These are phyloP conservation scores for Xanthoceras sorbifolium DNA, from an alignment of 345 rosid species.

Conservation along the genomic window DNA sequence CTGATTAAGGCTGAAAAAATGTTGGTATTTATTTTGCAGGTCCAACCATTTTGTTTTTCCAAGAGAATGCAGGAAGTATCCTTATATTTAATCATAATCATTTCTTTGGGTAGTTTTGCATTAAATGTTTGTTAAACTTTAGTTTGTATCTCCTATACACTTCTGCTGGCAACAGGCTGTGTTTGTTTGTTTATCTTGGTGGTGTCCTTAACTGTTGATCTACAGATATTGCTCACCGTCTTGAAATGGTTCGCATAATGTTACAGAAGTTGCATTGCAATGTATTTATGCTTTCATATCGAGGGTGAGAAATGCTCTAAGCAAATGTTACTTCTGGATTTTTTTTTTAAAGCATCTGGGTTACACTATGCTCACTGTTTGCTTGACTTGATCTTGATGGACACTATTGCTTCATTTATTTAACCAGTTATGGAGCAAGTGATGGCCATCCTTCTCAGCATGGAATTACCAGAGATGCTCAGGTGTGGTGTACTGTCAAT, in stretches of 20 bases:
- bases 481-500: slow-evolving; percentile 50
- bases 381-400: slow-evolving; percentile 9
- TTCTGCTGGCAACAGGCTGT: neutral
- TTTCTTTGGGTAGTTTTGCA: neutral
- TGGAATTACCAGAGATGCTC: slow-evolving; percentile 88
- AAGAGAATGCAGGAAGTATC: slow-evolving; percentile 99
- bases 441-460: slow-evolving; percentile 97
- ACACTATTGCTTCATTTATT: slow-evolving; percentile 26
- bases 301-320: slow-evolving; percentile 60
- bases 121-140: neutral
- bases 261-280: slow-evolving; percentile 86
- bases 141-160: neutral
- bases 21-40: slow-evolving; percentile 57
- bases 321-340: neutral
- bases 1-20: slow-evolving; percentile 8
- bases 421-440: slow-evolving; percentile 85
- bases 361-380: slow-evolving; percentile 22
- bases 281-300: slow-evolving; percentile 98
- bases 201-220: slow-evolving; percentile 52
- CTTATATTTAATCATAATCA: slow-evolving; percentile 27
- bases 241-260: slow-evolving; percentile 93
- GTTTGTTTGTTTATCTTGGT: slow-evolving; percentile 7
- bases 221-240: slow-evolving; percentile 95
- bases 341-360: slow-evolving; percentile 11
- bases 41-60: slow-evolving; percentile 94